Base-by-base conservation (phyloP, 495 filamentous ascomycete genomes). In the Podospora didyma region DNA sequence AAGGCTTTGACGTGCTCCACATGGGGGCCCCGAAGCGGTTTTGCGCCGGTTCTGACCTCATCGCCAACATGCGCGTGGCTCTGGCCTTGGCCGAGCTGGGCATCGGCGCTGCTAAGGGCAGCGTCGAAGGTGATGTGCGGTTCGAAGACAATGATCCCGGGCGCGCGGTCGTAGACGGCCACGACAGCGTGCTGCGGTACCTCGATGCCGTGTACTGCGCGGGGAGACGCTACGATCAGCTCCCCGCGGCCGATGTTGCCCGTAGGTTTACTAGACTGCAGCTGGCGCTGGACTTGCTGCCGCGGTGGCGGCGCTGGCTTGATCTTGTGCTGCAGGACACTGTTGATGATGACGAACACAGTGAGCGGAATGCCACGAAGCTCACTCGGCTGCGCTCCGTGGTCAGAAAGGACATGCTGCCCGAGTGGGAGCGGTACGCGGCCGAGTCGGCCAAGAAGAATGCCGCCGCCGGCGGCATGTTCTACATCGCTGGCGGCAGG, bases 1-100 rank as follows among this genome's bases (percentile, higher is more conserved):
- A 55, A 0, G 94, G 94, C 1, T 97, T 92, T 54, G 87, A 97
- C 63, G 91, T 96, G 1, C 79, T 98, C 47, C 90, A 98, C 53
- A 76, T 81, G 48, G 72, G 79, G 2, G 74, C 73, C 28, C 70
- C 81, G 11, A 75, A 80, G 11, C 75, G 79, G 34, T 65, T 90
- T 6, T 78, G 77, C 53, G 63, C 80, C 1, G 79, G 81, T 34
- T 63, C 71, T n/a, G 82, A 89, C 48, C 42, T 57, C 0, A 65
- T 89, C 17, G 74, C 77, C 3, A 85, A 89, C 56, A 63, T 82
- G 58, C 73, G 84, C 5, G 79, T 88, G 0, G 74, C 73, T 28
- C 55, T 88, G 0, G 75, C 77, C 54, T 62, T 90, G 20, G 77
- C 78, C 6, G 86, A 89, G 68, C 73, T 81, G 35, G 81, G 79